These are phyloP conservation scores for Ceratocystis huliohia DNA, from an alignment of 2,329 filamentous ascomycete species.

Conservation along the genomic window DNA sequence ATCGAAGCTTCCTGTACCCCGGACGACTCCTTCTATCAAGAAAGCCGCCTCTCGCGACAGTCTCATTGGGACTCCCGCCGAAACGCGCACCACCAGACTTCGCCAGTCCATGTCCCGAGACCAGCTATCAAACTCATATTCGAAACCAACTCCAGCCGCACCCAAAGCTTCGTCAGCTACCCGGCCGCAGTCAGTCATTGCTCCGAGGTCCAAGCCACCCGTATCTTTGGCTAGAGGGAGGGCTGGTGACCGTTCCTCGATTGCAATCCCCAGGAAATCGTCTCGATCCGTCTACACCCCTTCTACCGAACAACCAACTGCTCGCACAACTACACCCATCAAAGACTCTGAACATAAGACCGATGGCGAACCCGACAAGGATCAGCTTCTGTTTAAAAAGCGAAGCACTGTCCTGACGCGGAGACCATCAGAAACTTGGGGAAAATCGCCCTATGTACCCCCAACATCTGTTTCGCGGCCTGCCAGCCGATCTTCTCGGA, in stretches of 20 bases:
- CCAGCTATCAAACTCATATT: conserved; percentile 11
- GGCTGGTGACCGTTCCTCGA: conserved; percentile 12
- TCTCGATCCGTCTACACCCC: conserved; percentile 12
- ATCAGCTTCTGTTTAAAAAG: conserved; percentile 17
- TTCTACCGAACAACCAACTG: conserved; percentile 3
- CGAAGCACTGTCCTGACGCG: conserved; percentile 25
- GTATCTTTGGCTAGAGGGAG: conserved; percentile 14
- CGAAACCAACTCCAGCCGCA: neutral
- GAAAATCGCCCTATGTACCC: conserved; percentile 19
- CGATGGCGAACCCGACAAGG: neutral
- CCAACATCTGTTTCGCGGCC: conserved; percentile 9
- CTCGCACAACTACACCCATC: conserved; percentile 1
- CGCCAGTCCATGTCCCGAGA: conserved; percentile 19
- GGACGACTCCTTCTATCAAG: conserved; percentile 10
- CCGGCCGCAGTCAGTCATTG: conserved; percentile 13
- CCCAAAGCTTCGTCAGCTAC: neutral
- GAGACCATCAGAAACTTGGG: conserved; percentile 25
- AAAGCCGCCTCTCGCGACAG: conserved; percentile 18
- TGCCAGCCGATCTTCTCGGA: conserved; percentile 6
- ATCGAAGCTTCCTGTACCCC: conserved; percentile 20
- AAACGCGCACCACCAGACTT: conserved; percentile 18
- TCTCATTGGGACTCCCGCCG: conserved; percentile 13
- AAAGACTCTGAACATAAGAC: conserved; percentile 9
- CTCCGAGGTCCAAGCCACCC: conserved; percentile 12
- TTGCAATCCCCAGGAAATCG: neutral